Evolutionary conservation across 768 basidiomycete species (phyloP).

Genomic region (Tricholoma terreum): DNA sequence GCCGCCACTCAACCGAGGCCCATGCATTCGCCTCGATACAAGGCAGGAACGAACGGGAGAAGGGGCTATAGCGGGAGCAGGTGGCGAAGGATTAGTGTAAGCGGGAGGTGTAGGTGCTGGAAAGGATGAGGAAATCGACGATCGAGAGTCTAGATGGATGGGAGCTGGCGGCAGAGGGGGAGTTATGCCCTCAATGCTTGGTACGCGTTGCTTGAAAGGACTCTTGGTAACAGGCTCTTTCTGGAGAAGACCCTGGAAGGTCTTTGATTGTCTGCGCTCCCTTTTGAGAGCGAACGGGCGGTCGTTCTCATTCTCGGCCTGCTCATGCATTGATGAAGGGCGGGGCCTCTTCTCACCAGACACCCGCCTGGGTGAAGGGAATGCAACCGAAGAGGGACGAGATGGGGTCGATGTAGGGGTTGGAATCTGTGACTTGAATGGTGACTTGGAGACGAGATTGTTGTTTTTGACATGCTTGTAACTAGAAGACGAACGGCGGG

Average conservation of each 20-base stretch:
- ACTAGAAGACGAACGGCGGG: constrained; percentile 72
- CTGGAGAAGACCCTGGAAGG: constrained; percentile 68
- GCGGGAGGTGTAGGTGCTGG: constrained; percentile 7
- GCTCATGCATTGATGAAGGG: constrained; percentile 66
- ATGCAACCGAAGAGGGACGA: constrained; percentile 27
- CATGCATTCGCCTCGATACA: constrained; percentile 70
- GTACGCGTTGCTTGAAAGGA: constrained; percentile 55
- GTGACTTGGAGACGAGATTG: constrained; percentile 82
- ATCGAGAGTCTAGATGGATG: constrained; percentile 20
- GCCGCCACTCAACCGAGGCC: constrained; percentile 61
- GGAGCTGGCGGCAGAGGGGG: constrained; percentile 17
- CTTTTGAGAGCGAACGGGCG: constrained; percentile 67
- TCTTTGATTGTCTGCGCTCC: constrained; percentile 72
- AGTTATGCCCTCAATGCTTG: constrained; percentile 23
- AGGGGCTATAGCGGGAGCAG: constrained; percentile 26
- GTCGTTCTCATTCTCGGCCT: constrained; percentile 67
- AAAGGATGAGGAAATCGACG: constrained; percentile 3
- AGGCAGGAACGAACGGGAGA: constrained; percentile 67
- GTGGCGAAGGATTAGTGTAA: constrained; percentile 25
- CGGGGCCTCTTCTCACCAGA: constrained; percentile 80
- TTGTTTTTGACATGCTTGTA: constrained; percentile 76
- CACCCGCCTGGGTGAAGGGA: constrained; percentile 45
- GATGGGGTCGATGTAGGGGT: constrained; percentile 42
- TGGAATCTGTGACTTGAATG: constrained; percentile 70
- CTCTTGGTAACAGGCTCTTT: constrained; percentile 81